Conservation (phyloP, 164 flowering plant genomes). For the Platanus orientalis region DNA sequence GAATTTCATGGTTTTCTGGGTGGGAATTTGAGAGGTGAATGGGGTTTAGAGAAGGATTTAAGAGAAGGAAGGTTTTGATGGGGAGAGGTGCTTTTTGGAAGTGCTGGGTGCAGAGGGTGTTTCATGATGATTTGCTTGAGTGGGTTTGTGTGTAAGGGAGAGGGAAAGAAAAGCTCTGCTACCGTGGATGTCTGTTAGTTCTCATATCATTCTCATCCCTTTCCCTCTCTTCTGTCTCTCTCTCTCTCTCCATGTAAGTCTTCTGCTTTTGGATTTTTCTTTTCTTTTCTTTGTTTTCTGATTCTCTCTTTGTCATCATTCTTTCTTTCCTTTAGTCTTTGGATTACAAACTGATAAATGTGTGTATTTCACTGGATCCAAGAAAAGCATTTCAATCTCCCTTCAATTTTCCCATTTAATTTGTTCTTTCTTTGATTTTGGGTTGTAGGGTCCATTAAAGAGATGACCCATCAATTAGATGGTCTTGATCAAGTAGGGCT, state of each 20-base stretch:
- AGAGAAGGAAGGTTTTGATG: slow-evolving; percentile 46
- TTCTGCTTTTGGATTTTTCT: not conserved
- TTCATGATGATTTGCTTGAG: slow-evolving; percentile 59
- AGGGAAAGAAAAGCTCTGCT: slow-evolving; percentile 5
- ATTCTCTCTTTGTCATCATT: not conserved
- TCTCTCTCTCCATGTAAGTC: not conserved
- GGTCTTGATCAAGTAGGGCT: too few species aligned
- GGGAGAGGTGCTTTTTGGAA: slow-evolving; percentile 53
- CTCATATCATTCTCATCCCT: slow-evolving; percentile 14
- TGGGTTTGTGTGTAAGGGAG: slow-evolving; percentile 30
- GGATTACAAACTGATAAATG: too few species aligned
- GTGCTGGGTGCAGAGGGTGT: slow-evolving; percentile 62
- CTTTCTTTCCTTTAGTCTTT: not conserved
- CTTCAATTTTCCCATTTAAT: too few species aligned
- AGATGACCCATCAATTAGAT: too few species aligned
- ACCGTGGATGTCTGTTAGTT: not conserved
- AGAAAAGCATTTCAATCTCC: not conserved
- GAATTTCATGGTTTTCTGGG: slow-evolving; percentile 40
- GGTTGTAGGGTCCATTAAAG: too few species aligned
- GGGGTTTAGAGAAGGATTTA: slow-evolving; percentile 47
- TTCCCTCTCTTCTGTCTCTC: slow-evolving; percentile 1
- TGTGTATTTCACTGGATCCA: not conserved
- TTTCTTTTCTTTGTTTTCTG: not conserved
- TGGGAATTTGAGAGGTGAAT: slow-evolving; percentile 11
- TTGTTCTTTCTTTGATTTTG: too few species aligned